Base-by-base conservation (phyloP, 2,329 filamentous ascomycete species). In the Fusarium sp. region DNA sequence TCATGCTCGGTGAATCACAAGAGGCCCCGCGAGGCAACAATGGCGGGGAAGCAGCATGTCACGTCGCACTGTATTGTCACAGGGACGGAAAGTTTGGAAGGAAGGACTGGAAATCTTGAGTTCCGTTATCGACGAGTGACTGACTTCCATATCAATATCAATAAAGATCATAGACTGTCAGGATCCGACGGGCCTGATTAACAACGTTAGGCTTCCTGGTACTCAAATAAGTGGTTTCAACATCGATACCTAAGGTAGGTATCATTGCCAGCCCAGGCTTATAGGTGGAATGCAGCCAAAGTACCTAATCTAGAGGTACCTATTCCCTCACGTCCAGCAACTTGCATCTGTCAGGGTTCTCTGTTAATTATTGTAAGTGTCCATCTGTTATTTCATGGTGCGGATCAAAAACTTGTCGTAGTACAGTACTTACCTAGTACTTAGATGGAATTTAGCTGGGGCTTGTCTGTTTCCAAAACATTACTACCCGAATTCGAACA, bases 1-100 rank as follows among this genome's bases (percentile, higher is more conserved):
- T 46, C 23, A 45, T 30, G 44, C 30, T 56, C 39, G 66, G 68
- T 75, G 71, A 75, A 75, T 75, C 73, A 75, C 70, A 75, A 73
- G 73, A 67, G 65, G 65, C 53, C 56, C 68, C 69, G 61, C 70
- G 61, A 74, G 70, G 72, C 70, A 63, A 73, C 56, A 48, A 73
- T 74, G 72, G 72, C 68, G 72, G 72, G 72, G 72, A 67, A 62
- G 50, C 30, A 69, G 52, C 41, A 61, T 61, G 72, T 74, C 72
- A 74, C 65, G 72, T 74, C 68, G 70, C 68, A 73, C 62, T 66
- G 58, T 72, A 53, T 64, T 54, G 62, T 72, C 68, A 68, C 69
- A 65, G 61, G 31, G 37, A 52, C 8, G 34, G n/a, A n/a, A n/a
- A 41, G 49, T 51, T 71, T 45, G 26, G 54, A 67, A 42, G 26